Evolutionary conservation across 192 early-diverging fungal genomes (phyloP).

Genomic region (Chytriomyces hyalinus): DNA sequence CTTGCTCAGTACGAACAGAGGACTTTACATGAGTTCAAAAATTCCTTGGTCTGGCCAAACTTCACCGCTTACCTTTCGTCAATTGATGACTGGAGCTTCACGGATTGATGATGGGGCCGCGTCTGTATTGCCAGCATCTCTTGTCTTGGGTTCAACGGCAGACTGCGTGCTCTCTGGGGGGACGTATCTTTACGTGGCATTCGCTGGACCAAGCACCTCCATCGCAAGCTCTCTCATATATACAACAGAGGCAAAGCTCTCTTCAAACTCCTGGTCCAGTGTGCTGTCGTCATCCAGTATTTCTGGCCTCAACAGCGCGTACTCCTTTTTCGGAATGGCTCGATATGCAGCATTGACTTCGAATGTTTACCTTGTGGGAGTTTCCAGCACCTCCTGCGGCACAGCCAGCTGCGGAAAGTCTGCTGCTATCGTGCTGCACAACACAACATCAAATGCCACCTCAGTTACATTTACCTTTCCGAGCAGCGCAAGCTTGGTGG

Average conservation of each 20-base stretch:
- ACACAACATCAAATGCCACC: conserved; percentile 3
- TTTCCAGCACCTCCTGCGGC: background rate
- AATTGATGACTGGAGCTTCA: conserved; percentile 14
- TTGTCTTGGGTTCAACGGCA: background rate
- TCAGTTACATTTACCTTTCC: conserved; percentile 22
- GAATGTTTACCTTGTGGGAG: conserved; percentile 24
- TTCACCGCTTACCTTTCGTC: background rate
- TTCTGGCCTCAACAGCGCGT: background rate
- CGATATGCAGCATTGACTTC: background rate
- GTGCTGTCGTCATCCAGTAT: background rate
- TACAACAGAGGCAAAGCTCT: background rate
- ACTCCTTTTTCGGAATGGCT: background rate
- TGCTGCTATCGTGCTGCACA: conserved; percentile 15
- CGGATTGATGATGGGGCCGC: background rate
- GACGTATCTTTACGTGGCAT: conserved; percentile 12
- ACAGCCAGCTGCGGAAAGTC: background rate
- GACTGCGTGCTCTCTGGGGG: conserved; percentile 2
- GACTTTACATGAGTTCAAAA: background rate
- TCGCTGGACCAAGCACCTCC: background rate
- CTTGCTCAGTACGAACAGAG: conserved; percentile 26
- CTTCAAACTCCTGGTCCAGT: conserved; percentile 3
- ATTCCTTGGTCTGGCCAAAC: background rate
- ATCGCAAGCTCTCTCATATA: conserved; percentile 27
- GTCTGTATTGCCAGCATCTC: background rate
- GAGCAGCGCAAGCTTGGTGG: background rate